Evolutionary conservation across 495 filamentous ascomycete genomes (phyloP), one percentile per base, ranked within the genome.

Genomic region (Rhypophila decipiens): DNA sequence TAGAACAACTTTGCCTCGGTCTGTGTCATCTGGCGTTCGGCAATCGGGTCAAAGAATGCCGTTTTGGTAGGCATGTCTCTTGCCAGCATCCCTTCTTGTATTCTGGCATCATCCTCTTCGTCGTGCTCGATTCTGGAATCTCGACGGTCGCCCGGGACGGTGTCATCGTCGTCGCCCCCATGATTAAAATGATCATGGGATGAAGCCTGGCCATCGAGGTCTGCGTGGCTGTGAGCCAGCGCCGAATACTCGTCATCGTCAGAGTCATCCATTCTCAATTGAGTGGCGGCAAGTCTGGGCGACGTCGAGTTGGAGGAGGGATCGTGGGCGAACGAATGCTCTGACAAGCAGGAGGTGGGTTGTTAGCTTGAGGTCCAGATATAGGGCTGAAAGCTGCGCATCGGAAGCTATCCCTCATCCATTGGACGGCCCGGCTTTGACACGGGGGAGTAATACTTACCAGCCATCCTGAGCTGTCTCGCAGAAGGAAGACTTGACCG

Each of bases 1-100:
- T 95, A 98, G 71, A 96, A 90, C 23, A 96, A 75, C 63, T 93
- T 96, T 29, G 91, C 87, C 58, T 98, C 91, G 18, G 85, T 78
- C 66, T 96, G 88, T 50, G 82, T 88, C 76, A 91, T 81, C 51
- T 87, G 86, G 58, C 90, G 93, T 63, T 98, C 91, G 47, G 83
- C 82, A n/a, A 86, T 80, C 59, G 86, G 83, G 64, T 93, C 86
- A 64, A 89, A 93, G 52, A 84, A 87, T 5, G 88, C 83, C 2
- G 88, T 94, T 66, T 80, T 87, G 49, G 81, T 75, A 51, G 86
- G 85, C 44, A 78, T 76, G 61, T 94, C 88, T 63, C 88, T 71
- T 37, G 80, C 79, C 7, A 94, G 75, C 64, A 88, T 74, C 17
- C 77, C 83, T 38, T 76, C 71, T 40, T 75, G 57, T n/a, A 68